These are phyloP conservation scores for Candida montana DNA, from an alignment of 805 yeast genomes.

Conservation along the genomic window DNA sequence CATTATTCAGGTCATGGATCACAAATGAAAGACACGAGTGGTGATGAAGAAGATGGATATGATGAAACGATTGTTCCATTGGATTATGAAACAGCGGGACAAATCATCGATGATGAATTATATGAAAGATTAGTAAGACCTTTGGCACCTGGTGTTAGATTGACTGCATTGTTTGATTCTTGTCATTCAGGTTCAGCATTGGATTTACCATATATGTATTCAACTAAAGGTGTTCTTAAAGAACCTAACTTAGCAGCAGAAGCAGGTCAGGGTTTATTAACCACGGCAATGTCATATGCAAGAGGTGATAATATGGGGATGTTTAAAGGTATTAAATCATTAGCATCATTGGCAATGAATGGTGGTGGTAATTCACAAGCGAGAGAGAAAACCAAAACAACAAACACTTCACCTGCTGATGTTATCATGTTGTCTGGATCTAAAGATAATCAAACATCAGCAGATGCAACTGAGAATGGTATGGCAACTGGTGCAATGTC, in stretches of 20 bases:
- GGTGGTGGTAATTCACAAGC: constrained; percentile 34
- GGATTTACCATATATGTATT: constrained; percentile 75
- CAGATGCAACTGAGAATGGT: constrained; percentile 73
- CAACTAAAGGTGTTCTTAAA: constrained; percentile 77
- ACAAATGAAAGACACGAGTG: constrained; percentile 58
- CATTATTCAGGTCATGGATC: constrained; percentile 91
- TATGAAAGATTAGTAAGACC: constrained; percentile 68
- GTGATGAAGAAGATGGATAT: constrained; percentile 71
- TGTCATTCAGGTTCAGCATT: constrained; percentile 84
- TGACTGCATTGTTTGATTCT: constrained; percentile 78
- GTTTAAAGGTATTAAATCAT: constrained; percentile 37
- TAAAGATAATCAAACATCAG: constrained; percentile 77
- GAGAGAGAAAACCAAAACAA: constrained; percentile 39
- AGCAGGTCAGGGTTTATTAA: constrained; percentile 61
- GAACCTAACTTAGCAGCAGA: constrained; percentile 77
- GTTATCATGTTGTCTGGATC: constrained; percentile 75
- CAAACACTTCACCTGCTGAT: constrained; percentile 72
- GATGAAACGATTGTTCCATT: constrained; percentile 73
- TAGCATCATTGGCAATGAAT: constrained; percentile 35
- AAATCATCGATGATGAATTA: constrained; percentile 67
- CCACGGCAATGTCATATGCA: constrained; percentile 55
- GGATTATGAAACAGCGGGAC: constrained; percentile 63
- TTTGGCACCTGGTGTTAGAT: constrained; percentile 64
- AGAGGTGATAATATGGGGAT: constrained; percentile 47
- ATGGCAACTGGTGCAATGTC: constrained; percentile 81